Evolutionary conservation across 1,284 basidiomycete genomes (phyloP), one percentile per base, ranked within the genome.

Genomic region (Irpex rosettiformis): DNA sequence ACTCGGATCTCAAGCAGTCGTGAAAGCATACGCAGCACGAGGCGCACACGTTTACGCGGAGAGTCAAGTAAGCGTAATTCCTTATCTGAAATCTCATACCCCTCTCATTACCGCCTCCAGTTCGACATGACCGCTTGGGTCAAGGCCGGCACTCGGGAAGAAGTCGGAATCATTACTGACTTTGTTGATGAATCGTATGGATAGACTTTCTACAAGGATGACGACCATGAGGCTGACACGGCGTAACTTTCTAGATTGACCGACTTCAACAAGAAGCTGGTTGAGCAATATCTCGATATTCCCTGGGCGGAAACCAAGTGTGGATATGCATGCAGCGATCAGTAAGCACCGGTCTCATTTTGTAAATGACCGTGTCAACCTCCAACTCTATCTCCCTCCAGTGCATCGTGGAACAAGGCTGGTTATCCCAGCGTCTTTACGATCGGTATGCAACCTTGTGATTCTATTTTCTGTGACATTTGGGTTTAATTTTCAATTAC

Each of bases 71-170:
- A 57, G 72, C 59, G 30, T 55, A 55, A 61, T 54, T 54, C 25
- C n/a, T 47, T 37, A 29, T 45, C 4, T 28, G 54, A 21, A 8
- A 55, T 61, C 69, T 33, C 16, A 53, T 47, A 8, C 22, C 6
- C 55, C 55, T 61, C 61, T 52, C 58, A 24, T 58, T 62, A 48
- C 61, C 59, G 54, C 63, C 48, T 64, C 56, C 62, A 91, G 88
- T 94, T 93, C 73, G 94, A 96, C 72, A 96, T 96, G 92, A 94
- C 93, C 47, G 96, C 96, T 58, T 99, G 93, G 88, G 93, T 99
- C 66, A 96, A 96, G 83, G 73, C 77, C 63, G 96, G 94, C 48
- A 93, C 93, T 21, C 75, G 78, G 61, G 94, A 96, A 75, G 85
- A 88, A 74, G 88, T 97, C 62, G 96, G 96, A 27, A 82, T 99